phyloP scores from a whole-genome alignment of 1,284 basidiomycete genomes.

The Cystobasidiaceae sp. region DNA sequence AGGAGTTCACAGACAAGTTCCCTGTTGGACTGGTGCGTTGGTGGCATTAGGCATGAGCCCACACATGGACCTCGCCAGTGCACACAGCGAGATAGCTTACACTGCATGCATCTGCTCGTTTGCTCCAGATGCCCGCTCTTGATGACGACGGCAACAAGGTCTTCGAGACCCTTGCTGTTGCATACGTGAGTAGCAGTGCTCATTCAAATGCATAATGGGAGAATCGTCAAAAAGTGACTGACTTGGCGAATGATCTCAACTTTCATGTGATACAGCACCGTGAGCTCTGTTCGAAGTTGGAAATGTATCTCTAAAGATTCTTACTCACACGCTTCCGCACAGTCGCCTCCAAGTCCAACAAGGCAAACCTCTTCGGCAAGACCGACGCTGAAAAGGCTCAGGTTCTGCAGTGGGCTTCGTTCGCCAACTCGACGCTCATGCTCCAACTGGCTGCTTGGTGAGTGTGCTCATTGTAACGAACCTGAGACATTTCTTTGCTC shows the following conservation, averaged over 20 bases:
- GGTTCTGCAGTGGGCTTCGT: slow-evolving; percentile 40
- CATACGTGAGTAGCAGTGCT: slow-evolving; percentile 63
- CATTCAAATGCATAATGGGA: too few species aligned
- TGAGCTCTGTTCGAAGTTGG: neutral
- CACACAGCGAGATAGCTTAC: too few species aligned
- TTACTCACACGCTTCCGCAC: neutral
- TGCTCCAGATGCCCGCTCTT: slow-evolving; percentile 78
- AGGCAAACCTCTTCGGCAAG: slow-evolving; percentile 38
- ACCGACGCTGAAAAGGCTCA: slow-evolving; percentile 35
- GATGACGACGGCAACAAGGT: slow-evolving; percentile 73
- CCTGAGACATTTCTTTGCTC: too few species aligned
- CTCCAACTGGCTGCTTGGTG: slow-evolving; percentile 42
- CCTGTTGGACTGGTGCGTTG: slow-evolving; percentile 32
- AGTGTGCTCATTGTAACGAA: neutral
- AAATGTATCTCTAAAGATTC: neutral
- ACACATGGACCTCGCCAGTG: too few species aligned
- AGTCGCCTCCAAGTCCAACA: slow-evolving; percentile 31
- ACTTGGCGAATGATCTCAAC: too few species aligned
- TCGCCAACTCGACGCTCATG: slow-evolving; percentile 12
- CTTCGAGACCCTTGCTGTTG: slow-evolving; percentile 73
- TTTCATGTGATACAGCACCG: slow-evolving; percentile 34
- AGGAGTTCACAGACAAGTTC: slow-evolving; percentile 38
- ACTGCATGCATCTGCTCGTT: slow-evolving; percentile 43
- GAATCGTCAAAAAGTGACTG: too few species aligned
- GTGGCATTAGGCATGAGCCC: too few species aligned